Base-by-base conservation (phyloP, 1,139 yeast genomes). In the Wickerhamiella infanticola region DNA sequence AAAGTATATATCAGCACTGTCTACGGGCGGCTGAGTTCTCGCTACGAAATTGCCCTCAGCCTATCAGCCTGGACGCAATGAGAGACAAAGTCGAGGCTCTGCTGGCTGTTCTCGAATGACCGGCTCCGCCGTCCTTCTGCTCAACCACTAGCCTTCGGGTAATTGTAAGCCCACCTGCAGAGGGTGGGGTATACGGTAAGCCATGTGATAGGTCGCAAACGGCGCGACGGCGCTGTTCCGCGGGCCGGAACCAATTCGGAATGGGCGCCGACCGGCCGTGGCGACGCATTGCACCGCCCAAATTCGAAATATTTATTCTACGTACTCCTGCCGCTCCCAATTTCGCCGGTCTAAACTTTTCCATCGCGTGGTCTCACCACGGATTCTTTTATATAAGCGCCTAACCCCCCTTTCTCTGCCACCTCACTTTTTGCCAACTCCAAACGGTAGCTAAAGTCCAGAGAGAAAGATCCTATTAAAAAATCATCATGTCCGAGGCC, bases 11-110 rank as follows among this genome's bases (percentile, higher is more conserved):
- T 45, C 51, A 51, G 40, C 54, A 57, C 27, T 53, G 62, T 18
- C 56, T 50, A 42, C 50, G 55, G 24, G 51, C 62, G 1, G 56
- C 56, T 2, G 52, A 51, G 37, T 57, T 58, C 45, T 55, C 63
- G 13, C 48, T 62, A 26, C 56, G 65, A 8, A 47, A 44, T 27
- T 33, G 39, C 11, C 42, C 44, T n/a, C 36, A 29, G 6, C 40
- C 45, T 3, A 36, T 48, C 23, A 45, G 26, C n/a, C 31, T 51
- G 25, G 51, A 44, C 3, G 26, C 40, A 24, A 47, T 53, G 13
- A 48, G 48, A 26, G 56, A 48, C 23, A 53, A 52, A 42, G 55
- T 53, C 25, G 57, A 54, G 48, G 50, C 48, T 3, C 23, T 52
- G 3, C 44, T 52, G 23, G 38, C 42, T 7, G 26, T 51, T 3